Percentiles rank a stretch among this genome's conserved stretches.
phyloP scores from a whole-genome alignment of 208 protist species.

The Trypanosoma conorhini region DNA sequence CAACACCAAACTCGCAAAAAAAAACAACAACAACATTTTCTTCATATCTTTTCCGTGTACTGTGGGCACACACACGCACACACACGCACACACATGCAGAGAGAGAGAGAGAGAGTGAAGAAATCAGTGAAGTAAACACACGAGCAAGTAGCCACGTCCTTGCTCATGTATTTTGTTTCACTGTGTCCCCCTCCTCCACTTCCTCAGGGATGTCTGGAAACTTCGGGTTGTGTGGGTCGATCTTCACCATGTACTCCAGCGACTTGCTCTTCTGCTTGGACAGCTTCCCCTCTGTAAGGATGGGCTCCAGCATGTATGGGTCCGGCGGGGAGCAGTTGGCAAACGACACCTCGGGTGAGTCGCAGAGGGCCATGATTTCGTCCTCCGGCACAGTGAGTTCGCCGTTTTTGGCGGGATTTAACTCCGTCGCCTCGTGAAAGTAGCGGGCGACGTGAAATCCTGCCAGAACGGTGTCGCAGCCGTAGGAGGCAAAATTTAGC shows the following conservation, averaged over 20 bases:
- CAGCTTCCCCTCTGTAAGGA: constrained; percentile 69
- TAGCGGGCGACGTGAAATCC: constrained; percentile 89
- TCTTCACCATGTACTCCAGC: constrained; percentile 41
- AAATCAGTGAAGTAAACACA: constrained; percentile 1
- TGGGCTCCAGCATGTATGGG: constrained; percentile 88
- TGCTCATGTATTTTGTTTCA: constrained; percentile 3
- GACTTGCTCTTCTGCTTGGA: constrained; percentile 75
- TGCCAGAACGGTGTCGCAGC: constrained; percentile 69
- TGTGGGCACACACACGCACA: too few species aligned
- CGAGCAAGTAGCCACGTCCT: background rate
- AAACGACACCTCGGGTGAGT: constrained; percentile 64
- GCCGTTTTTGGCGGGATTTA: constrained; percentile 86
- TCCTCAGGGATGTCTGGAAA: constrained; percentile 90
- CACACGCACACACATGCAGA: background rate
- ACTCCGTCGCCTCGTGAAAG: constrained; percentile 90
- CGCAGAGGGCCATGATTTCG: constrained; percentile 71
- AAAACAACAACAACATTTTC: too few species aligned
- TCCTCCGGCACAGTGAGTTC: constrained; percentile 51
- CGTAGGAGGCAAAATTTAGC: constrained; percentile 85
- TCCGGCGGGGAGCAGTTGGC: constrained; percentile 79
- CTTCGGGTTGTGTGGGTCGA: constrained; percentile 80
- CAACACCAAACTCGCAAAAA: too few species aligned
- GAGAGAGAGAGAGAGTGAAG: background rate
- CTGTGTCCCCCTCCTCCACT: constrained; percentile 39
- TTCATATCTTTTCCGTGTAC: too few species aligned